Evolutionary conservation across 2,329 filamentous ascomycete genomes (phyloP).

Genomic region (Exophiala xenobiotica): DNA sequence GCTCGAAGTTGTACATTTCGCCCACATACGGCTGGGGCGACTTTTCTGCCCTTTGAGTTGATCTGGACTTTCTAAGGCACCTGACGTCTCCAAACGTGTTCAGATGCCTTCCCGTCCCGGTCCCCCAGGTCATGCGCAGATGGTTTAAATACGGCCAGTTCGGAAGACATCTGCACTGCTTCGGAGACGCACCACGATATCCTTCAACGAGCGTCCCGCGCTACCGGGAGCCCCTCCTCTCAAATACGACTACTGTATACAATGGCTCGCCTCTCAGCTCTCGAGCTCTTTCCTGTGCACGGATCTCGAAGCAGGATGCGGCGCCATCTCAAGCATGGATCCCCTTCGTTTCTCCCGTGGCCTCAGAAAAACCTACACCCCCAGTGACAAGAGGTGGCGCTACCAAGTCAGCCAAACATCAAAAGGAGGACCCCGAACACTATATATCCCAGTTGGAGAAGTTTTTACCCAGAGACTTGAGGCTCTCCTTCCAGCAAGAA

Average conservation of each 20-base stretch:
- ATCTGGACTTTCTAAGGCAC: background rate
- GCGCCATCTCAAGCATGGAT: background rate
- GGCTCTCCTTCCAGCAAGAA: constrained; percentile 15
- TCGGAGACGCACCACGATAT: constrained; percentile 1
- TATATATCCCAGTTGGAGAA: constrained; percentile 40
- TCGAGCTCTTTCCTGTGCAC: background rate
- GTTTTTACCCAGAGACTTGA: constrained; percentile 35
- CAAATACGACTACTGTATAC: background rate
- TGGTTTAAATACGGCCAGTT: constrained; percentile 19
- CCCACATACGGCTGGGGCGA: background rate
- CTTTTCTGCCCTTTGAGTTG: background rate
- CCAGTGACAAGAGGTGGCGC: constrained; percentile 1
- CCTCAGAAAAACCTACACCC: background rate
- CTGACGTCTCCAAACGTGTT: constrained; percentile 1
- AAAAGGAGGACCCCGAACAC: constrained; percentile 31
- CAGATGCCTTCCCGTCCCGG: constrained; percentile 1
- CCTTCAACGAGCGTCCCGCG: background rate
- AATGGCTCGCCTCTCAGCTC: background rate
- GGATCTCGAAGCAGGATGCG: background rate
- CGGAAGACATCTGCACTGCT: constrained; percentile 17
- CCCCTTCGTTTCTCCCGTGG: background rate
- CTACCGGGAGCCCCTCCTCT: background rate
- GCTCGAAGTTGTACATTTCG: background rate
- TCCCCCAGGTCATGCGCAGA: constrained; percentile 27
- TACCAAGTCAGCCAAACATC: constrained; percentile 4